Conservation (phyloP, 2,329 filamentous ascomycete species). For the Epichloe glyceriae region DNA sequence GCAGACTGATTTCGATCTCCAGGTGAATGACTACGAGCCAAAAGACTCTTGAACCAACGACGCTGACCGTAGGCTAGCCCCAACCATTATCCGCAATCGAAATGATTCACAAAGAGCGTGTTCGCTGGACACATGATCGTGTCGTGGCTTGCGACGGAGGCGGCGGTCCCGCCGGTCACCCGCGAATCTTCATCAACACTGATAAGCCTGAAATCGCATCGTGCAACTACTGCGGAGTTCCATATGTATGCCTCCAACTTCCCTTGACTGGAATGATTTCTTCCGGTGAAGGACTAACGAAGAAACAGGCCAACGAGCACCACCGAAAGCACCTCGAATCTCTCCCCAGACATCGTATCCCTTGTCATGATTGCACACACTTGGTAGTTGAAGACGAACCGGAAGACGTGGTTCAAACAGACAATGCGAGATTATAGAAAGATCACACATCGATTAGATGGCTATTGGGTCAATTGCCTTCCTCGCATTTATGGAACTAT, state of each 20-base stretch:
- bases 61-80: constrained; percentile 44
- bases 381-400: neutral
- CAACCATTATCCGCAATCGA: constrained; percentile 83
- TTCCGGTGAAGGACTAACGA: neutral
- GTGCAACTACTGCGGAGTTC: constrained; percentile 88
- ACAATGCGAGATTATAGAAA: neutral
- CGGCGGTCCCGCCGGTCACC: constrained; percentile 80
- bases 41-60: neutral
- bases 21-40: constrained; percentile 55
- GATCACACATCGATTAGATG: neutral
- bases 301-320: constrained; percentile 69
- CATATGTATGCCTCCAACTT: constrained; percentile 56
- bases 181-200: constrained; percentile 90
- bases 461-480: neutral
- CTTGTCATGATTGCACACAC: constrained; percentile 34
- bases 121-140: constrained; percentile 76
- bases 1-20: constrained; percentile 84
- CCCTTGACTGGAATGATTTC: neutral
- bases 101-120: constrained; percentile 89
- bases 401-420: neutral
- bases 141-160: constrained; percentile 84
- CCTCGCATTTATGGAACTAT: neutral
- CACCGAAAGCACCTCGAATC: constrained; percentile 76
- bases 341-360: constrained; percentile 73
- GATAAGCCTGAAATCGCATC: constrained; percentile 89